Base-by-base conservation (phyloP, 768 basidiomycete species). In the Pleurotus eryngii region DNA sequence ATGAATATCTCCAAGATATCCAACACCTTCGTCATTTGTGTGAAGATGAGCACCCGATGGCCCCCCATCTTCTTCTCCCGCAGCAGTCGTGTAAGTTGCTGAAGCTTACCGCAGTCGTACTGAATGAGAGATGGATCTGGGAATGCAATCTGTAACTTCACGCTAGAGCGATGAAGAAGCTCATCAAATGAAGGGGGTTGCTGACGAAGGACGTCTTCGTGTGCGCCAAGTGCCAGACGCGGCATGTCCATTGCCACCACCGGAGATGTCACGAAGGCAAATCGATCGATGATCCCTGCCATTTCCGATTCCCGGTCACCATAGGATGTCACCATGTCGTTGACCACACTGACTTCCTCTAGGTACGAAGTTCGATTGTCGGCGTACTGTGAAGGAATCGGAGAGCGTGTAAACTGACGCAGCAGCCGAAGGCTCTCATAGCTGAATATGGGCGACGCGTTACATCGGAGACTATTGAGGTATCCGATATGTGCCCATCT, bases 101-200 rank as follows among this genome's bases (percentile, higher is more conserved):
- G 95, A 11, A 98, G 80, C 67, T 98, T 98, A 46, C 95, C 95
- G 65, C 95, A 97, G 69, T 98, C 95, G 68, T 94, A 97, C 67
- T 97, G 95, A 5, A 97, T 78, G 30, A 96, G 77, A 3, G 87
- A 91, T 0, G 88, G 83, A 63, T 95, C 92, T 0, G 95, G 95
- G 69, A 98, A 97, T 1, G 93, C 95, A 55, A 98, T 92, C 63
- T 94, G 92, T 27, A 93, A 78, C 67, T 92, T 93, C 62, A 94
- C 92, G 42, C 81, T 84, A 1, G 87, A 72, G 22, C 74, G 79
- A 67, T 97, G 95, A 9, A 97, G 68, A 18, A 80, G 71, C 1
- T 74, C 72, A 65, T 95, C 93, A 64, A 94, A 90, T 14, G 74
- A 72, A 1, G 72, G 67, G 4, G 75, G 64, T 60, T 75, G 72